phyloP scores from a whole-genome alignment of 495 filamentous ascomycete species.

The Podospora tetraspora region DNA sequence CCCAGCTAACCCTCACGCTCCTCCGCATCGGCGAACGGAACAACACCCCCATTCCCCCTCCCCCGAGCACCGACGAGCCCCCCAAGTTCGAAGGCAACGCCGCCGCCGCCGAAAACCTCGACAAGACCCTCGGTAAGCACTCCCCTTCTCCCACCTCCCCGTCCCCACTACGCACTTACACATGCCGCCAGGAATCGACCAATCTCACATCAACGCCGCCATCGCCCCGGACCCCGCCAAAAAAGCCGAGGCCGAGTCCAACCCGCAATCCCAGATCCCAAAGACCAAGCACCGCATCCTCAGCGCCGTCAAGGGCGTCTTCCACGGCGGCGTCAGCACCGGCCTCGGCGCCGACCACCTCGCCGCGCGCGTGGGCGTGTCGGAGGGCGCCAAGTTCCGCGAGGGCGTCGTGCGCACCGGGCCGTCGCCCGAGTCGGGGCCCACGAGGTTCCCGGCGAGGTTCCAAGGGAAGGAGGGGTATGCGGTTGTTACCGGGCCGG shows the following conservation, averaged over 20 bases:
- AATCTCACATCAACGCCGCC: background rate
- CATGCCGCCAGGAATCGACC: background rate
- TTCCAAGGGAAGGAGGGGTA: conserved; percentile 67
- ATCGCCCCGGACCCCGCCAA: background rate
- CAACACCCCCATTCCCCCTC: conserved; percentile 68
- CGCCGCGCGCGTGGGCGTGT: conserved; percentile 55
- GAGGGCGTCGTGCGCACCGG: conserved; percentile 58
- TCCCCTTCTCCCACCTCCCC: background rate
- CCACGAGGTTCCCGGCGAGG: conserved; percentile 53
- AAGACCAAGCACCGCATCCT: background rate
- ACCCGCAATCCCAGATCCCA: background rate
- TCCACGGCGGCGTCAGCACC: background rate
- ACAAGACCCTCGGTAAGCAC: conserved; percentile 24
- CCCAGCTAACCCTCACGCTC: conserved; percentile 73
- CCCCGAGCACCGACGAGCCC: conserved; percentile 42
- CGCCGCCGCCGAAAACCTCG: conserved; percentile 33
- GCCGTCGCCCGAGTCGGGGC: conserved; percentile 56
- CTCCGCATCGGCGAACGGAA: conserved; percentile 77
- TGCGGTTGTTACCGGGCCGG: conserved; percentile 29
- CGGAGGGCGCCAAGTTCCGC: conserved; percentile 57
- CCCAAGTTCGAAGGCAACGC: conserved; percentile 44
- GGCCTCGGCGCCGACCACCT: conserved; percentile 18
- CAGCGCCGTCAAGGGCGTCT: background rate
- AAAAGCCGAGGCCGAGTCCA: conserved; percentile 2
- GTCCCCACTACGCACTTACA: background rate